Evolutionary conservation across 305 asterid genomes (phyloP).

Genomic region (Fraxinus paxiana): DNA sequence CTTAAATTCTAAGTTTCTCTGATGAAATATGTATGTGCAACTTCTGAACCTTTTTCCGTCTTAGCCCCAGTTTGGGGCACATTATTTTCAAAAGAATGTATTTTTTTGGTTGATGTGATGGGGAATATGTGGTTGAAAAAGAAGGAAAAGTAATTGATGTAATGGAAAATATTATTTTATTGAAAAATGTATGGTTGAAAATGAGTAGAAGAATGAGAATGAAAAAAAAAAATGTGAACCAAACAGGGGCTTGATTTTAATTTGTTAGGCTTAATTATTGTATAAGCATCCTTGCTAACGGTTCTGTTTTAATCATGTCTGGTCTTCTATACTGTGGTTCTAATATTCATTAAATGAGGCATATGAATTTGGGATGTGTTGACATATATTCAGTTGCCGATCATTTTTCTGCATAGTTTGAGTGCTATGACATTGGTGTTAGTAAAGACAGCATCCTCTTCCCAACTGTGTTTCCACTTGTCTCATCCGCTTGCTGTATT

Average conservation of each 20-base stretch:
- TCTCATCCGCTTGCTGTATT: constrained; percentile 10
- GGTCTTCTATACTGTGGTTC: neutral
- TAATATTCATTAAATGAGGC: neutral
- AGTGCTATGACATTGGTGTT: neutral
- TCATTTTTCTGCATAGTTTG: neutral
- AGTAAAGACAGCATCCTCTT: neutral
- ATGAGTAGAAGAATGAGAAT: too few species aligned
- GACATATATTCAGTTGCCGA: neutral
- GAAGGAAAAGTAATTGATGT: too few species aligned
- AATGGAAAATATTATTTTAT: too few species aligned
- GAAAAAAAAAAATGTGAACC: too few species aligned
- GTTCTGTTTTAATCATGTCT: constrained; percentile 7
- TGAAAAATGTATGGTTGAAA: too few species aligned
- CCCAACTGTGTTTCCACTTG: constrained; percentile 5
- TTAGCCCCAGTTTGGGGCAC: neutral
- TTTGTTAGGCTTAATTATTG: constrained; percentile 3
- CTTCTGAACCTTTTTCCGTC: neutral
- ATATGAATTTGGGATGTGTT: neutral
- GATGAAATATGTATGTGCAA: neutral
- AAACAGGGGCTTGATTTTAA: neutral
- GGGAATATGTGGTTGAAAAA: too few species aligned
- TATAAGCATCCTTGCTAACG: neutral
- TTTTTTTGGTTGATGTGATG: too few species aligned
- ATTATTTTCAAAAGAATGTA: too few species aligned
- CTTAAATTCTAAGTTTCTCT: neutral